Evolutionary conservation across 1,284 basidiomycete genomes (phyloP), one percentile per base, ranked within the genome.

Genomic region (Microbotryomycetes sp.): DNA sequence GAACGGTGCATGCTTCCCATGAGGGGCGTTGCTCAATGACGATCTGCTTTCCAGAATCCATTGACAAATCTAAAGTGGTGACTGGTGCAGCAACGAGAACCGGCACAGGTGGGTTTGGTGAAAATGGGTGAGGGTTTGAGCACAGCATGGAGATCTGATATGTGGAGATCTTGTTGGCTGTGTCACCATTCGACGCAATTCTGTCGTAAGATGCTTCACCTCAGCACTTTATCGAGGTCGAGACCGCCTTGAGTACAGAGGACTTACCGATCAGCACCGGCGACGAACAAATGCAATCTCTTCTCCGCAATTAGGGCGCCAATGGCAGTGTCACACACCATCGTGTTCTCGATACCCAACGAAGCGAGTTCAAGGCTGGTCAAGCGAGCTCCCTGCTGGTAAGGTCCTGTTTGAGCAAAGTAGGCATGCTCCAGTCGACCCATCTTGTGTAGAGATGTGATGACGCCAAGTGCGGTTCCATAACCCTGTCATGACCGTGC

Each of bases 301-400:
- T 69, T 67, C 74, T 89, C 86, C 73, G 92, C 89, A 79, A 96
- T 89, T 48, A 93, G 78, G 1, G 89, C 92, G 16, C 92, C 91
- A 30, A 94, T 87, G 87, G 93, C 93, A 47, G 88, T 92, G 73
- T 96, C 91, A 73, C 89, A 92, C 56, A 94, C 85, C 91, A 94
- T 93, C n/a, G 86, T 85, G 15, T 86, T 86, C 0, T 89, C 87
- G 16, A 92, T 86, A 45, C 83, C 79, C 49, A 94, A 81, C 0
- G 85, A 86, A 67, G 88, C 84, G 29, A 96, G 81, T 73, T 94
- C 92, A 56, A 92, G 79, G 7, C 90, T 87, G 6, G 92, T 96
- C 50, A 96, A 80, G 29, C 81, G 77, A 3, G 81, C 88, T 30
- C 88, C 90, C 77, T 96, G 92, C 74, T 94, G 90, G 75, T 96